Conservation (phyloP, 352 stramenopile species). For the Globisporangium spinosum region DNA sequence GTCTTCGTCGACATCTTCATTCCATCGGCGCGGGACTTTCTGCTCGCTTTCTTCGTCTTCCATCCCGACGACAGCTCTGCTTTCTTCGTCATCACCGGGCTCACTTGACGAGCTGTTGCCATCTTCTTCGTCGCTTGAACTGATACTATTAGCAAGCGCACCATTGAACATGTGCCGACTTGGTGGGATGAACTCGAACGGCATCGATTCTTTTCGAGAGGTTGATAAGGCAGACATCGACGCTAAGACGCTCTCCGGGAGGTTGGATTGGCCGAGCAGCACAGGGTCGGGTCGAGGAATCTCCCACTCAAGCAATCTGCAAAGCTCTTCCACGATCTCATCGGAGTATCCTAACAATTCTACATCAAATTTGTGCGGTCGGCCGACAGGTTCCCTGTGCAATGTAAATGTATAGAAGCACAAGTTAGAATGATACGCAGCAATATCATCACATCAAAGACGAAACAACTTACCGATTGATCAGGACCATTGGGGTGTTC, state of each 20-base stretch:
- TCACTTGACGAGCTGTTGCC: constrained; percentile 55
- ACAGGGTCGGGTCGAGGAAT: constrained; percentile 69
- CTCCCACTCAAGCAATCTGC: constrained; percentile 69
- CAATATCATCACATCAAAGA: neutral
- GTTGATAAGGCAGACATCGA: constrained; percentile 21
- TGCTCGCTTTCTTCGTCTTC: constrained; percentile 32
- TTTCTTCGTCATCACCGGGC: constrained; percentile 32
- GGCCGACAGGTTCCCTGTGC: constrained; percentile 65
- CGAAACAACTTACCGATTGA: constrained; percentile 50
- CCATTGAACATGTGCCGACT: constrained; percentile 76
- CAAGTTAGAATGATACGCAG: neutral
- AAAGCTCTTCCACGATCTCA: constrained; percentile 81
- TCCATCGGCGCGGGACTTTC: constrained; percentile 27
- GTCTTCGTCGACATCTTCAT: constrained; percentile 42
- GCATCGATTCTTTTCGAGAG: constrained; percentile 28
- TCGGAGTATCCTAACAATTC: constrained; percentile 82
- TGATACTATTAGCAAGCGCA: constrained; percentile 55
- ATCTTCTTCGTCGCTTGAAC: constrained; percentile 53
- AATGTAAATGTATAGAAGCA: neutral
- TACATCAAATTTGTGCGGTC: constrained; percentile 82
- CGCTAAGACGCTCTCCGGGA: constrained; percentile 26
- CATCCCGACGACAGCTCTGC: constrained; percentile 26
- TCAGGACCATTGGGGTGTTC: constrained; percentile 80
- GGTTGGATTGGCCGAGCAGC: constrained; percentile 58
- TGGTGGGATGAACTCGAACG: constrained; percentile 66